Evolutionary conservation across 495 filamentous ascomycete genomes (phyloP), one percentile per base, ranked within the genome.

Genomic region (Lichenothelia convexa): DNA sequence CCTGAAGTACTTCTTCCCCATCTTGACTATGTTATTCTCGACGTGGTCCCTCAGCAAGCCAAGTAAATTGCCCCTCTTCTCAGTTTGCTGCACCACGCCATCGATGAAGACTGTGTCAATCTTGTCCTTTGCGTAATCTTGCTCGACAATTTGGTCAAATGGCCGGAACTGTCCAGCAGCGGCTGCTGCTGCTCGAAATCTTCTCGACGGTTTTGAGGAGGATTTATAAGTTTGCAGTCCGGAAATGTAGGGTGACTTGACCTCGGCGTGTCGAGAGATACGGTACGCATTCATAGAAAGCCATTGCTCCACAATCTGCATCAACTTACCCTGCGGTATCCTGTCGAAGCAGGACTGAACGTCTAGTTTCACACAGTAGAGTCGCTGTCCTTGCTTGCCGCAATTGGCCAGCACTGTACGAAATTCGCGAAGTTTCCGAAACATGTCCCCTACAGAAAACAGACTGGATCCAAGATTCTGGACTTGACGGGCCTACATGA

Each of bases 311-410:
- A 91, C 65, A 12, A 94, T 53, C 17, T 52, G 43, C 34, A 95
- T 45, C n/a, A 94, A 58, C 3, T 64, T 64, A 24, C 64, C 47
- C 46, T 95, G 91, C 0, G 89, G 89, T 32, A 97, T 93, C 0
- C 81, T 93, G 51, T 97, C 89, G 51, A 93, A 97, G 36, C 89
- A 93, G 6, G 83, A 70, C 52, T 83, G 65, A 19, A 94, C 83
- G 53, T 97, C 89, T 11, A 93, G 60, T 53, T 95, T 97, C 27
- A 77, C 85, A 46, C 95, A 93, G 51, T 78, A 93, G 6, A 84
- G 48, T 12, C 48, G 53, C 7, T 6, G n/a, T 17, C 26, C 62
- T 35, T 7, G 35, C 36, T 35, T 41, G 31, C 31, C 50, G 30
- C 35, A 42, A n/a, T 37, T 26, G 20, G 45, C 30, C 22, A 73